Conservation (phyloP, 805 yeast species). For the Myxozyma kluyveri region DNA sequence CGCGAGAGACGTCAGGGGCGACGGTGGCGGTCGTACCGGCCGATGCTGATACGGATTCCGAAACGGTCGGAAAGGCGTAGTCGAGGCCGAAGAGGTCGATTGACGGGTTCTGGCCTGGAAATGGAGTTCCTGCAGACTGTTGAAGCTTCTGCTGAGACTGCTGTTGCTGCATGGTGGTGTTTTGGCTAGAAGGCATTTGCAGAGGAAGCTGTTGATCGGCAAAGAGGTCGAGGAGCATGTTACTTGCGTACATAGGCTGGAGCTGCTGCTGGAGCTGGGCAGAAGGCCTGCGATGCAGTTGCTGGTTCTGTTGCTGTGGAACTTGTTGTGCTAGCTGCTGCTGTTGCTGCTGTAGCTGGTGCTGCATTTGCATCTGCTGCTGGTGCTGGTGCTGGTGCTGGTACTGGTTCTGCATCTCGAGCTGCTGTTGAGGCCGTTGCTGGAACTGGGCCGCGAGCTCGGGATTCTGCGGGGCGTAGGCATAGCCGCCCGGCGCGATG, state of each 20-base stretch:
- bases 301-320: slow-evolving; percentile 21
- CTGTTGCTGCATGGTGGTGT: background rate
- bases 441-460: slow-evolving; percentile 1
- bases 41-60: too few species aligned
- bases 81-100: background rate
- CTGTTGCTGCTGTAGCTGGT: slow-evolving; percentile 26
- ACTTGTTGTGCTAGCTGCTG: slow-evolving; percentile 35
- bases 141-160: background rate
- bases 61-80: background rate
- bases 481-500: background rate
- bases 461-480: background rate
- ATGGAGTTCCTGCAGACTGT: background rate
- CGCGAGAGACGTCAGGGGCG: slow-evolving; percentile 11
- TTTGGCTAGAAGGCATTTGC: background rate
- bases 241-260: background rate
- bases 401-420: slow-evolving; percentile 21
- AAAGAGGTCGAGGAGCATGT: background rate
- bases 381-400: slow-evolving; percentile 27
- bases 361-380: slow-evolving; percentile 29
- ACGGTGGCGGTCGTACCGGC: too few species aligned
- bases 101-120: slow-evolving; percentile 3
- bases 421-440: background rate
- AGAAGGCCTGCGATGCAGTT: background rate
- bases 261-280: background rate
- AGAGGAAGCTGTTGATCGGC: background rate